A percentile compares a stretch with the other conserved stretches of the same genome.
phyloP scores from a whole-genome alignment of 164 flowering plant species.

The Sedum album region DNA sequence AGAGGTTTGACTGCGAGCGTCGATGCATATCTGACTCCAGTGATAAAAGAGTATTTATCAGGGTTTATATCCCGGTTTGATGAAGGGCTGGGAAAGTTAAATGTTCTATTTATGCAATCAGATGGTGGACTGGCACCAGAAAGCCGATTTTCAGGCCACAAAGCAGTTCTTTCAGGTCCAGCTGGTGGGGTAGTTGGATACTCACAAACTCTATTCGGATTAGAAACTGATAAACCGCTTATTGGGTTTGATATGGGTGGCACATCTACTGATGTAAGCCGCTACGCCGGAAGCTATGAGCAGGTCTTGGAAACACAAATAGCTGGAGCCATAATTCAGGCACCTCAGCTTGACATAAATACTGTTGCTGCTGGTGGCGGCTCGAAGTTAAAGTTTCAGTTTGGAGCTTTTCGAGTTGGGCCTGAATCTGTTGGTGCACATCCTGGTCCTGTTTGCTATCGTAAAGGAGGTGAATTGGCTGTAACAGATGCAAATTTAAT shows the following conservation, averaged over 20 bases:
- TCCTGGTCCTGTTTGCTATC: constrained; percentile 96
- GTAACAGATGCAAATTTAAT: constrained; percentile 94
- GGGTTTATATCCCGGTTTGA: constrained; percentile 91
- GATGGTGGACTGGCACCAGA: constrained; percentile 99
- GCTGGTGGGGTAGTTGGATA: constrained; percentile 99
- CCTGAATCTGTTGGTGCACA: constrained; percentile 99
- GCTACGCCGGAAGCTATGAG: constrained; percentile 87
- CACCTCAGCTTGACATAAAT: constrained; percentile 95
- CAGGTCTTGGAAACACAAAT: constrained; percentile 92
- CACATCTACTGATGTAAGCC: constrained; percentile 94
- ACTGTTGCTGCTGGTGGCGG: constrained; percentile 99
- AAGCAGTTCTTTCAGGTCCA: constrained; percentile 95
- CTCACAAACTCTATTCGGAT: constrained; percentile 80
- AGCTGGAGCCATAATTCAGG: constrained; percentile 94
- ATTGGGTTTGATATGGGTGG: constrained; percentile 99
- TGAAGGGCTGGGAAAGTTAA: constrained; percentile 58
- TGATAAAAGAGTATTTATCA: constrained; percentile 80
- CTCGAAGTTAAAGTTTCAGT: constrained; percentile 84
- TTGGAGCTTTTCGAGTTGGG: constrained; percentile 92
- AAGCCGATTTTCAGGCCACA: constrained; percentile 93
- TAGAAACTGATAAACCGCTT: constrained; percentile 83
- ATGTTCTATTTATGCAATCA: constrained; percentile 96
- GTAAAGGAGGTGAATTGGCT: constrained; percentile 93
- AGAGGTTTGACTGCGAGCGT: constrained; percentile 96
- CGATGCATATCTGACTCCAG: constrained; percentile 95